Evolutionary conservation across 495 filamentous ascomycete genomes (phyloP).

Genomic region (Talaromyces ruber): DNA sequence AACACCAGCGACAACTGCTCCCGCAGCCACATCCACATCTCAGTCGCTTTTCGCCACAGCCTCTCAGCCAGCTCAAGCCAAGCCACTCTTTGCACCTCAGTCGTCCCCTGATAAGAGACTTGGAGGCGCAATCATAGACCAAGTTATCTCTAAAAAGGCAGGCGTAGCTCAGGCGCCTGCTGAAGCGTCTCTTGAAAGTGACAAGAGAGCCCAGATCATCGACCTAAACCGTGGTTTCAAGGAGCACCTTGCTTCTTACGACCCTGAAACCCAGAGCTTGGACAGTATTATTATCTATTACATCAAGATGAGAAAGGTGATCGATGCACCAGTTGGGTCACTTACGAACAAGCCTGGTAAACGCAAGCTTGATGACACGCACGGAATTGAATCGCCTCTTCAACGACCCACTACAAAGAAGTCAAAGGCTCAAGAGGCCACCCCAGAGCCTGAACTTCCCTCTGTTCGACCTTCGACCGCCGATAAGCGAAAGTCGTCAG

Average conservation of each 20-base stretch:
- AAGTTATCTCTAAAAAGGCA: neutral
- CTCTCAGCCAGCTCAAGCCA: neutral
- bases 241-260: slow-evolving; percentile 15
- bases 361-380: slow-evolving; percentile 3
- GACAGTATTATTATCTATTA: slow-evolving; percentile 27
- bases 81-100: neutral
- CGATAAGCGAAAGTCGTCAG: slow-evolving; percentile 2
- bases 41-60: neutral
- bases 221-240: slow-evolving; percentile 27
- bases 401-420: slow-evolving; percentile 11
- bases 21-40: neutral
- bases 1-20: neutral
- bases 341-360: neutral
- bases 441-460: neutral
- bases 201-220: slow-evolving; percentile 10
- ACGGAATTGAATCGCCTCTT: neutral
- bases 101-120: neutral
- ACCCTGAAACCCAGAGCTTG: slow-evolving; percentile 21
- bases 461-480: neutral
- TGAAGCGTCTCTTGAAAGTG: neutral
- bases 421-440: slow-evolving; percentile 5
- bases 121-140: neutral
- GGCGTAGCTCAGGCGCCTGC: neutral
- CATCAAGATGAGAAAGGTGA: slow-evolving; percentile 21
- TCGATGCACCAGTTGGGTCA: slow-evolving; percentile 22